A percentile compares a stretch with the other conserved stretches of the same genome.
phyloP scores from a whole-genome alignment of 1,139 yeast genomes.

The Candida gigantensis region DNA sequence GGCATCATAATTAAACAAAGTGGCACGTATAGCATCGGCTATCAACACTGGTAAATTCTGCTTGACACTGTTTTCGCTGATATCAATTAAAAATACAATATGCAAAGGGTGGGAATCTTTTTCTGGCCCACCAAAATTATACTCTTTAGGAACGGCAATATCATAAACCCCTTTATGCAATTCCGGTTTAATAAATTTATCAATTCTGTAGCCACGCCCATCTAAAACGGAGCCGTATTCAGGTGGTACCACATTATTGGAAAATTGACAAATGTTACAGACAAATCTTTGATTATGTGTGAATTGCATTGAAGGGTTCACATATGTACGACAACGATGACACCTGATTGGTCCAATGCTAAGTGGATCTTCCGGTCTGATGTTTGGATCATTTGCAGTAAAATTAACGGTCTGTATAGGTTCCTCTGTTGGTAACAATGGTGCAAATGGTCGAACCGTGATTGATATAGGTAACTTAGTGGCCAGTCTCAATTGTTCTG shows the following conservation, averaged over 20 bases:
- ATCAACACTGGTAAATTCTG: constrained; percentile 66
- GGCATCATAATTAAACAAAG: constrained; percentile 38
- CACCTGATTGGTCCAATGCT: constrained; percentile 81
- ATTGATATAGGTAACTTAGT: constrained; percentile 83
- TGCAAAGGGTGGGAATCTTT: constrained; percentile 47
- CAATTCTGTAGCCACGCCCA: constrained; percentile 60
- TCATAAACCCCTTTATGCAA: constrained; percentile 84
- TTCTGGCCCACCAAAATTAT: constrained; percentile 51
- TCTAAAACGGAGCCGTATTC: constrained; percentile 71
- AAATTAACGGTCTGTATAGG: constrained; percentile 73
- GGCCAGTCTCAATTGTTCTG: constrained; percentile 67
- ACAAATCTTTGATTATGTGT: constrained; percentile 63
- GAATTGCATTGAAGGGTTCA: constrained; percentile 83
- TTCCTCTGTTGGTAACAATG: constrained; percentile 46
- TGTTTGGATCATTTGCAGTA: constrained; percentile 13
- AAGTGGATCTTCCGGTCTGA: constrained; percentile 24
- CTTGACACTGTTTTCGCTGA: constrained; percentile 61
- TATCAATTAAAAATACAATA: constrained; percentile 78
- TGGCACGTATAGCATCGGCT: constrained; percentile 70
- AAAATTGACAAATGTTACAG: constrained; percentile 86
- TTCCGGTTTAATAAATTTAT: constrained; percentile 70
- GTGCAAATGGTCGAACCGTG: constrained; percentile 83
- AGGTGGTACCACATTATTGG: constrained; percentile 64
- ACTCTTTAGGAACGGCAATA: constrained; percentile 71
- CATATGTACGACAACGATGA: constrained; percentile 84